Percentiles rank a stretch among this genome's conserved stretches.
phyloP scores from a whole-genome alignment of 805 yeast species.

The Yarrowia alimentaria region DNA sequence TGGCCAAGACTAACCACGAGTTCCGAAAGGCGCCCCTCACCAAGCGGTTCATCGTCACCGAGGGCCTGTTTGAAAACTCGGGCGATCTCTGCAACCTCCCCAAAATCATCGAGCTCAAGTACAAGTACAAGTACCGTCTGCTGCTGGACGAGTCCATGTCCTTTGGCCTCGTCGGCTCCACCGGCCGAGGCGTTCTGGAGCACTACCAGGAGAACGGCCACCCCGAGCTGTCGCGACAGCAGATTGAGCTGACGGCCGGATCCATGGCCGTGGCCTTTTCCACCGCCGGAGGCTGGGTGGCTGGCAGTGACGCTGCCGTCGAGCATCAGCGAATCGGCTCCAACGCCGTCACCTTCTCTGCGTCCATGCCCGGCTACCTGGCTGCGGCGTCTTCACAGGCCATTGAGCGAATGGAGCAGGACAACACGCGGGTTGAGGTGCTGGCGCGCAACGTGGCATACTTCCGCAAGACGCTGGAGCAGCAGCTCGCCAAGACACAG shows the following conservation, averaged over 20 bases:
- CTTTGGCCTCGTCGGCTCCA: constrained; percentile 77
- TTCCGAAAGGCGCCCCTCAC: constrained; percentile 69
- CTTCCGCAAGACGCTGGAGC: constrained; percentile 30
- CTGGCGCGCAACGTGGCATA: constrained; percentile 32
- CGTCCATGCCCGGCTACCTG: constrained; percentile 89
- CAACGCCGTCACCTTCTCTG: constrained; percentile 87
- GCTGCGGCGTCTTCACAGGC: constrained; percentile 45
- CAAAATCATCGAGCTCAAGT: constrained; percentile 67
- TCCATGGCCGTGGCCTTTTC: constrained; percentile 79
- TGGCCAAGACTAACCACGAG: constrained; percentile 56
- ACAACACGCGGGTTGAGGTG: constrained; percentile 34
- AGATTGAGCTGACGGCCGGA: constrained; percentile 83
- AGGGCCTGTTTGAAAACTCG: constrained; percentile 76
- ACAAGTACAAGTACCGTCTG: constrained; percentile 78
- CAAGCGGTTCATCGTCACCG: constrained; percentile 87
- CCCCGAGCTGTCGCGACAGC: constrained; percentile 56
- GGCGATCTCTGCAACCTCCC: constrained; percentile 79
- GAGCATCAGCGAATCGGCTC: constrained; percentile 91
- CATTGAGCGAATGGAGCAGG: constrained; percentile 35
- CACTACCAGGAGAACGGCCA: constrained; percentile 23
- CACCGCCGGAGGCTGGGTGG: constrained; percentile 90
- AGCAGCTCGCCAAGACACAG: constrained; percentile 3
- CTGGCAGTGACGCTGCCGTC: constrained; percentile 78
- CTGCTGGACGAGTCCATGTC: constrained; percentile 86
- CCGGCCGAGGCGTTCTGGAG: constrained; percentile 86